A percentile compares a stretch with the other conserved stretches of the same genome.
phyloP scores from a whole-genome alignment of 169 alveolate species.

The Eimeria zaria region DNA sequence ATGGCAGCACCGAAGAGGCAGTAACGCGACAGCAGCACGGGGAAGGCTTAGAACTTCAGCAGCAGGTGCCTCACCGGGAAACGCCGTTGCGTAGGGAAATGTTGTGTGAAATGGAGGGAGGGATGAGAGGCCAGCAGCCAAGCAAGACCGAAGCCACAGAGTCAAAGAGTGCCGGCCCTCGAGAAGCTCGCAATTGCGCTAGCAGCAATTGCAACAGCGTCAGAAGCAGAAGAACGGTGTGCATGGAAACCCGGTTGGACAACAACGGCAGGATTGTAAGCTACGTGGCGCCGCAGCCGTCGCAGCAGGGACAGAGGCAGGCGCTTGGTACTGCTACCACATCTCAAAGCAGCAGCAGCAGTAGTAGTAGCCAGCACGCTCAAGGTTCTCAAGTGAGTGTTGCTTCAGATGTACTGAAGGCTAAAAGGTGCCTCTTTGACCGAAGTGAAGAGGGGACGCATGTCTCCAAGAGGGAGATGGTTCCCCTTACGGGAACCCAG shows the following conservation, averaged over 20 bases:
- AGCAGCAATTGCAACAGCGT: constrained; percentile 23
- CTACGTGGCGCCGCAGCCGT: constrained; percentile 42
- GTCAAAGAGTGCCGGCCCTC: neutral
- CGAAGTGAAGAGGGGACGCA: neutral
- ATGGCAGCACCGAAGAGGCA: neutral
- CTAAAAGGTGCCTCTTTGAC: constrained; percentile 18
- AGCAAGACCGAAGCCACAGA: neutral
- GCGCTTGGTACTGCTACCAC: constrained; percentile 1
- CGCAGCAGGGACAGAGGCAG: constrained; percentile 26
- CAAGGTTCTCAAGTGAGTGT: constrained; percentile 46
- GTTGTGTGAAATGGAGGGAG: neutral
- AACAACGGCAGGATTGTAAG: constrained; percentile 62
- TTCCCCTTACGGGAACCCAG: neutral
- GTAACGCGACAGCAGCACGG: neutral
- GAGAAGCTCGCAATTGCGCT: neutral
- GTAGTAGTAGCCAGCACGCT: constrained; percentile 19
- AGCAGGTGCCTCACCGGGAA: constrained; percentile 26
- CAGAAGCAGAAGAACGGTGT: constrained; percentile 17
- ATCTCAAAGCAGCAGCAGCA: constrained; percentile 54
- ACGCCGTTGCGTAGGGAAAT: neutral
- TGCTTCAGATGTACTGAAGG: constrained; percentile 55
- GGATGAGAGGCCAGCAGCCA: neutral
- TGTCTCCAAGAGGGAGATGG: neutral
- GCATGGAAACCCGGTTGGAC: constrained; percentile 69
- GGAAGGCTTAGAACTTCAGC: neutral